A percentile compares a stretch with the other conserved stretches of the same genome.
Conservation (phyloP, 202 grass and related monocot genomes). For the Cymbopogon flexuosus region DNA sequence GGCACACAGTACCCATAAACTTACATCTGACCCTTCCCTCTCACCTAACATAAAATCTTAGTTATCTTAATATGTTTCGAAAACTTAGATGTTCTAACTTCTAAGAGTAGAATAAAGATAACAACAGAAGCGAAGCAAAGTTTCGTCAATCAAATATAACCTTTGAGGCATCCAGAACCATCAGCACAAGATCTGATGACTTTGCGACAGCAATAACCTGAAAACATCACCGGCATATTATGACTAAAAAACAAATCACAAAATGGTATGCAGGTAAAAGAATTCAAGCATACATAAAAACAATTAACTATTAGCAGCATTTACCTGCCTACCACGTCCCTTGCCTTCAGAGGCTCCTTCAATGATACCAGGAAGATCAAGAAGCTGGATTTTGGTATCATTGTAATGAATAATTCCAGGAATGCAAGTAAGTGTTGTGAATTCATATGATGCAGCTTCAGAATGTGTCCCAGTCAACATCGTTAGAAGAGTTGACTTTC, state of each 20-base stretch:
- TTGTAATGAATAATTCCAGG: slow-evolving; percentile 98
- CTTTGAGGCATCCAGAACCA: slow-evolving; percentile 98
- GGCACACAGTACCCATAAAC: neutral
- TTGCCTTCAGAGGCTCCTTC: slow-evolving; percentile 99
- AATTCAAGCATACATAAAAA: neutral
- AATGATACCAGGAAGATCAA: slow-evolving; percentile 99
- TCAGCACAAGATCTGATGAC: slow-evolving; percentile 98
- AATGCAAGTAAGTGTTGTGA: slow-evolving; percentile 99
- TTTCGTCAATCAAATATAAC: slow-evolving; percentile 42
- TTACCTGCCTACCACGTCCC: slow-evolving; percentile 94
- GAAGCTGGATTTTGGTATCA: slow-evolving; percentile 99
- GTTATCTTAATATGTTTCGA: neutral
- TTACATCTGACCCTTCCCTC: neutral
- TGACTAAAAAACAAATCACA: slow-evolving; percentile 2
- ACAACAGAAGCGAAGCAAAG: slow-evolving; percentile 15
- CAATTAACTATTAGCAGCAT: slow-evolving; percentile 4
- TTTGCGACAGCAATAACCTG: slow-evolving; percentile 98
- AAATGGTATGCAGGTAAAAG: neutral
- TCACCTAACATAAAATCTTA: slow-evolving; percentile 4
- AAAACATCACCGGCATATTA: slow-evolving; percentile 19
- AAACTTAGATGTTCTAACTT: slow-evolving; percentile 12
- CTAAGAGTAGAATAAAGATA: slow-evolving; percentile 13
- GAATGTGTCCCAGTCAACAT: slow-evolving; percentile 97
- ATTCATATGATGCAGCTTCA: slow-evolving; percentile 98
- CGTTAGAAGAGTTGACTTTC: slow-evolving; percentile 95